Base-by-base conservation (phyloP, 73 alveolate species). In the Tetrahymena elliotti region DNA sequence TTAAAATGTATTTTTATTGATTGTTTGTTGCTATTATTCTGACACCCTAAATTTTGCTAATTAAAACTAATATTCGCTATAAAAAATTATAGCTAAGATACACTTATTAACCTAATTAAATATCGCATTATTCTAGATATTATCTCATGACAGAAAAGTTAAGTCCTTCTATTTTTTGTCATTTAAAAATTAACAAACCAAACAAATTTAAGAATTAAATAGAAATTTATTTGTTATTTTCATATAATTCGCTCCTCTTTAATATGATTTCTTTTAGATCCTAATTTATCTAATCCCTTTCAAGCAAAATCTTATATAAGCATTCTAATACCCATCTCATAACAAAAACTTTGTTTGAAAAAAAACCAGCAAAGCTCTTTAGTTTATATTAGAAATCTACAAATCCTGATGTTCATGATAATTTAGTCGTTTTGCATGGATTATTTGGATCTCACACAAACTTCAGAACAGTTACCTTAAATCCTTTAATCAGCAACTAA, bases 371-470 rank as follows among this genome's bases (percentile, higher is more conserved):
- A 68, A 31, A 68, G 38, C 36, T 68, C 1, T 68, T 27, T 68
- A 68, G 88, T 68, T 68, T 27, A 27, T 68, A 68, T 68, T 68
- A 68, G 36, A 27, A n/a, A 7, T n/a, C 88, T 0, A 11, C 38
- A 2, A 68, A 68, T 11, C 88, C 34, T 68, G 36, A 68, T 24
- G 38, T 68, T 68, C 88, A 68, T 31, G 33, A 68, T 68, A 94
- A 94, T 92, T 52, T 94, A 37, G 95, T 94, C 24, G 84, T 94
- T 13, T 24, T 94, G 2, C 96, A 94, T 88, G 96, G 96, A 41
- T 52, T 94, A 83, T 84, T 94, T 94, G 96, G 96, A 52, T 94
- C 96, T 35, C 93, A 94, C n/a, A 47, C 93, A 35, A 94, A 94
- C 39, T 94, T 94, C 53, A 94, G 93, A 92, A 84, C 93, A 1